Conservation (phyloP, 805 yeast genomes). For the Isabelozyma rhagii region DNA sequence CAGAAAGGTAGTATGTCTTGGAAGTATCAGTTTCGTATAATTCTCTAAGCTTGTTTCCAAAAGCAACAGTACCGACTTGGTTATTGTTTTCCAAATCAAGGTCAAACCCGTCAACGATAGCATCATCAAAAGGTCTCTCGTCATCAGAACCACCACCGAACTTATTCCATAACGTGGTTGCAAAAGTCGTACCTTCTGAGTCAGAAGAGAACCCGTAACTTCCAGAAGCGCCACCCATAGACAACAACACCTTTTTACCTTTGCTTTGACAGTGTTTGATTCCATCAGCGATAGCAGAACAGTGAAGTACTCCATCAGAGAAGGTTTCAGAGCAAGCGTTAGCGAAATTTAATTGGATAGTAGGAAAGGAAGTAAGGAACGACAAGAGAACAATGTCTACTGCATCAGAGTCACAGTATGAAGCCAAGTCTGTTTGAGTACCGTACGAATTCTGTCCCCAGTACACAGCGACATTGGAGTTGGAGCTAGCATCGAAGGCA, state of each 20-base stretch:
- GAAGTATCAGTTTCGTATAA: conserved; percentile 22
- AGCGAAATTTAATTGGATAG: conserved; percentile 43
- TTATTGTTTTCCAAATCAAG: conserved; percentile 64
- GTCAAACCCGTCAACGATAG: conserved; percentile 82
- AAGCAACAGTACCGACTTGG: conserved; percentile 62
- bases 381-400: conserved; percentile 74
- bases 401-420: conserved; percentile 63
- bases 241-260: conserved; percentile 77
- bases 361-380: conserved; percentile 63
- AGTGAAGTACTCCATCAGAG: conserved; percentile 41
- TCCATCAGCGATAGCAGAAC: conserved; percentile 50
- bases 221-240: conserved; percentile 56
- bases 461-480: conserved; percentile 65
- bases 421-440: conserved; percentile 32
- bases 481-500: conserved; percentile 34
- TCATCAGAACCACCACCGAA: conserved; percentile 32
- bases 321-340: conserved; percentile 40
- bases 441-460: conserved; percentile 81
- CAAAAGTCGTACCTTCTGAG: conserved; percentile 55
- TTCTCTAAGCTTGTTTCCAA: conserved; percentile 33
- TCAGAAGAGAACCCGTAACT: conserved; percentile 40
- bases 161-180: conserved; percentile 35
- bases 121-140: conserved; percentile 63
- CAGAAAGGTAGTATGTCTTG: conserved; percentile 27
- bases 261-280: conserved; percentile 69